phyloP scores from a whole-genome alignment of 768 basidiomycete genomes.

The Leccinum rimulosum region DNA sequence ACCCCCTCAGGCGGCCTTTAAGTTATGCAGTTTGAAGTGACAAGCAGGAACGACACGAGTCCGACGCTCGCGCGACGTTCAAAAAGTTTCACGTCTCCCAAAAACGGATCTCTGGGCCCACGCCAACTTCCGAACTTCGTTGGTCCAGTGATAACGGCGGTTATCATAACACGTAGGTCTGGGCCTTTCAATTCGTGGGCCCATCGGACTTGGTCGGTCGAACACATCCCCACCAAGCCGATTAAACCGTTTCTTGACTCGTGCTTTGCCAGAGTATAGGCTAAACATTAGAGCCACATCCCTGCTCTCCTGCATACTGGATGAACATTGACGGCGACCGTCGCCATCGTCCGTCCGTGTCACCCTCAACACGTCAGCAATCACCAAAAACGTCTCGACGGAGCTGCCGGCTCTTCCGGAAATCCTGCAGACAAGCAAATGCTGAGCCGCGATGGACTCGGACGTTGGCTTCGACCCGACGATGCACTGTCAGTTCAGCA shows the following conservation, averaged over 20 bases:
- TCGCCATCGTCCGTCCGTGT: not conserved
- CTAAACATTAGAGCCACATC: not conserved
- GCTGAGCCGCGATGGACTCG: not conserved
- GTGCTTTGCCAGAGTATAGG: not conserved
- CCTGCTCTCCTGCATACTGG: not conserved
- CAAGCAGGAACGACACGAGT: too few relatives aligned
- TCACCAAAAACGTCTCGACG: not conserved
- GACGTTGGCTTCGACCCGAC: not conserved
- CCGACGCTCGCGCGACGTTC: not conserved
- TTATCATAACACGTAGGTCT: not conserved
- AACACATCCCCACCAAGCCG: not conserved
- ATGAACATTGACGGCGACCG: not conserved
- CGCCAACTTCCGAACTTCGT: not conserved
- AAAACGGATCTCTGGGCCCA: not conserved
- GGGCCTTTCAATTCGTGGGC: not conserved
- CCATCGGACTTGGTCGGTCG: not conserved
- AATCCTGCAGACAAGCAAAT: not conserved
- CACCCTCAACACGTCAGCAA: not conserved
- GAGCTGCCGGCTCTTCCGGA: not conserved
- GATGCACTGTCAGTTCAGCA: not conserved
- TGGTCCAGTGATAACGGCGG: not conserved
- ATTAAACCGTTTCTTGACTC: not conserved
- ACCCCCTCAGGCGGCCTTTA: not conserved
- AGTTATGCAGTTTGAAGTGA: too few relatives aligned
- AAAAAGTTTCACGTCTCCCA: not conserved